Base-by-base conservation (phyloP, 441 rosid genomes). In the Adansonia grandidieri region DNA sequence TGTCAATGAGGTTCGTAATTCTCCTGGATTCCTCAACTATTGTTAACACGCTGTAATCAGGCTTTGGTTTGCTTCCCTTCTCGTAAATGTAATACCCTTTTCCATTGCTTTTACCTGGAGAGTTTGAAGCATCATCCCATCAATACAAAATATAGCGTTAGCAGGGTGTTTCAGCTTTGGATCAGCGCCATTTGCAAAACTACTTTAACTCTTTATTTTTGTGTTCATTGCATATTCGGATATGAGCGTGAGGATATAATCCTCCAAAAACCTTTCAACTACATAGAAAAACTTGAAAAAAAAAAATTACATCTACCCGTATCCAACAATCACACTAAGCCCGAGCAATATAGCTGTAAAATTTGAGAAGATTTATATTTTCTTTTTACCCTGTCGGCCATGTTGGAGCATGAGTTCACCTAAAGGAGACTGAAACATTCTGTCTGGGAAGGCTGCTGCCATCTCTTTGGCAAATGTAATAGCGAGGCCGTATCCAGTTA, bases 401-500 rank as follows among this genome's bases (percentile, higher is more conserved):
- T 80, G 86, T 84, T 88, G 88, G 74, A 90, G 77, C 79, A 96
- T 76, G 79, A 93, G 92, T 17, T 85, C 90, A 22, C 87, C 79
- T 82, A 96, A 51, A 71, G 96, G 97, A 77, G 92, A 85, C 24
- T 0, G 37, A 77, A 88, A 93, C 61, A 87, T 86, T 7, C 91
- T 92, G 74, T 86, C 96, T 40, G 89, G 82, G 79, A 88, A 95
- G 54, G 91, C 93, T 68, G 78, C 86, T 13, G 84, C 81, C 84
- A 91, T 90, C 83, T 87, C 88, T 77, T 87, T 82, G 57, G 80
- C 87, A 75, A 86, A 92, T 64, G 95, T 95, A 40, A 83, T 17
- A 17, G 91, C 94, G 70, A 95, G 92, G 77, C 95, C 97, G 54
- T 95, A 92, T 77, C 99, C 97, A 80, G 94, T 86, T 71, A 95